Percentiles rank a stretch among this genome's conserved stretches.
Conservation (phyloP, 768 basidiomycete genomes). For the Infundibulicybe gibba region DNA sequence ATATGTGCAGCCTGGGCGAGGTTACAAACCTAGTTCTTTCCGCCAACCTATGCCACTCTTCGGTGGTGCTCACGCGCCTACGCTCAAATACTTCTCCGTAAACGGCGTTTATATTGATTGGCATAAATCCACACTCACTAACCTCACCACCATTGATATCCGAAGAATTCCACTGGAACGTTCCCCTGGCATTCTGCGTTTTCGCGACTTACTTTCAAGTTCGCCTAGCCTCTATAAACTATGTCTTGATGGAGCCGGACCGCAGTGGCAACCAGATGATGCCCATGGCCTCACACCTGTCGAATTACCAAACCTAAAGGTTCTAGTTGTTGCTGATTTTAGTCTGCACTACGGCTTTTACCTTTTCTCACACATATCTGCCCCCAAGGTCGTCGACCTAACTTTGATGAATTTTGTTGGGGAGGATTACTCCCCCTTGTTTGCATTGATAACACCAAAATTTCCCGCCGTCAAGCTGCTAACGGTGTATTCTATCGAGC, state of each 20-base stretch:
- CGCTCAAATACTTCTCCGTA: slow-evolving; percentile 48
- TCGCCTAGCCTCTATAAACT: slow-evolving; percentile 53
- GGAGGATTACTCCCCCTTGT: slow-evolving; percentile 47
- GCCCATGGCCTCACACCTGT: slow-evolving; percentile 29
- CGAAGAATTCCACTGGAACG: slow-evolving; percentile 54
- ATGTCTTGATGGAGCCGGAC: slow-evolving; percentile 61
- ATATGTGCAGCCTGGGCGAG: slow-evolving; percentile 39
- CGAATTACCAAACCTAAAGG: slow-evolving; percentile 43
- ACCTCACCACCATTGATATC: slow-evolving; percentile 64
- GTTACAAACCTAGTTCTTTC: slow-evolving; percentile 30
- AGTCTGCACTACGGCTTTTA: slow-evolving; percentile 42
- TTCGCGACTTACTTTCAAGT: slow-evolving; percentile 46
- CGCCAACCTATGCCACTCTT: slow-evolving; percentile 38
- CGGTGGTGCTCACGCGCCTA: slow-evolving; percentile 41
- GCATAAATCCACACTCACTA: slow-evolving; percentile 38
- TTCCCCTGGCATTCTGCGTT: slow-evolving; percentile 44
- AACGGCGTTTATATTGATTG: slow-evolving; percentile 65
- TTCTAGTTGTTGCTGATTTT: slow-evolving; percentile 57
- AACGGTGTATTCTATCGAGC: slow-evolving; percentile 44
- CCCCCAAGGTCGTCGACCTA: slow-evolving; percentile 55
- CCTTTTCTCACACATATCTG: slow-evolving; percentile 45
- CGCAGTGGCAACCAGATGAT: slow-evolving; percentile 27
- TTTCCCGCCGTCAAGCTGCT: slow-evolving; percentile 54
- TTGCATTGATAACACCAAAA: slow-evolving; percentile 38
- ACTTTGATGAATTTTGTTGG: slow-evolving; percentile 52